phyloP scores from a whole-genome alignment of 2,329 filamentous ascomycete genomes.

The Cordyceps cateniannulata region DNA sequence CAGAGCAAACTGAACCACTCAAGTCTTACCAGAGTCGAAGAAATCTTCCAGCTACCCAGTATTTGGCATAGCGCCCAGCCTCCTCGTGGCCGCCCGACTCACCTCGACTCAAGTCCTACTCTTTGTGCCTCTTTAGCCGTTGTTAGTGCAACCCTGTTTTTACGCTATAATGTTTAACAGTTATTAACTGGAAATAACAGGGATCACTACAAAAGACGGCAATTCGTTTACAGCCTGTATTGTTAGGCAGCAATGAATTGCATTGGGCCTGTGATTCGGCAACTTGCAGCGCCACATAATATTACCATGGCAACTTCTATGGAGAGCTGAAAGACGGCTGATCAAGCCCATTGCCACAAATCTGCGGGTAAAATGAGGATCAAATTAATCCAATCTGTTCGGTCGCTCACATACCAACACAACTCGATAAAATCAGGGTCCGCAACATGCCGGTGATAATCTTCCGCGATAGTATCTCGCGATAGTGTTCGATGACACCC shows the following conservation, averaged over 20 bases:
- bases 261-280: neutral
- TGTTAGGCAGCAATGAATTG: neutral
- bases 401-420: neutral
- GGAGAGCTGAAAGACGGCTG: neutral
- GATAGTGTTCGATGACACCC: neutral
- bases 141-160: neutral
- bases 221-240: neutral
- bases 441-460: neutral
- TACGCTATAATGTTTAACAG: conserved; percentile 11
- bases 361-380: neutral
- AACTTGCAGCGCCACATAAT: neutral
- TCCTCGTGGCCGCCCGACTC: neutral
- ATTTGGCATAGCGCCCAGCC: too few relatives aligned
- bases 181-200: conserved; percentile 15
- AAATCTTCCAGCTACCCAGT: too few relatives aligned
- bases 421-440: neutral
- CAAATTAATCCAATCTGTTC: neutral
- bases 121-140: neutral
- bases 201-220: neutral
- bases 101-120: neutral
- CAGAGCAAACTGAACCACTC: too few relatives aligned
- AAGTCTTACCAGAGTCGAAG: too few relatives aligned
- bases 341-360: neutral
- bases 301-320: neutral
- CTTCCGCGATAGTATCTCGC: neutral